Evolutionary conservation across 345 rosid species (phyloP).

Genomic region (Diplotaxis tenuifolia): DNA sequence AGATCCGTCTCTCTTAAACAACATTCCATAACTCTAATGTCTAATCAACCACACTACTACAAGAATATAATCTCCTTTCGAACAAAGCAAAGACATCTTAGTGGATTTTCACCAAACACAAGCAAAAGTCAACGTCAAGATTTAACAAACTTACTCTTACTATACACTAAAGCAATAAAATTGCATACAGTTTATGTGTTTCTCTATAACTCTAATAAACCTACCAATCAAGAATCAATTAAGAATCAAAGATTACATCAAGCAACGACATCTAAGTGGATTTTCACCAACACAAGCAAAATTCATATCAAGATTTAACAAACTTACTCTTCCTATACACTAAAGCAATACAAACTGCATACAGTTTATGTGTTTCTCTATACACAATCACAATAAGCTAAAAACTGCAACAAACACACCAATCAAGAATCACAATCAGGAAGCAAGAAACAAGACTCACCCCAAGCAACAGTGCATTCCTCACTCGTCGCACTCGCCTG

Average conservation of each 20-base stretch:
- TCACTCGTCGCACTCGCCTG: slow-evolving; percentile 93
- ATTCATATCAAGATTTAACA: background rate
- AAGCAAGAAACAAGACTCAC: slow-evolving; percentile 55
- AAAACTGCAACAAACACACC: background rate
- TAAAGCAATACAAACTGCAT: background rate
- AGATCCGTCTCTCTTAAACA: too few species aligned
- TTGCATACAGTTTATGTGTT: background rate
- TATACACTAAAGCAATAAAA: background rate
- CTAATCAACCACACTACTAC: too few species aligned
- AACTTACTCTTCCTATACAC: background rate
- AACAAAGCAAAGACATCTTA: background rate
- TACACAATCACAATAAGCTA: too few species aligned
- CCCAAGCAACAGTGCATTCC: slow-evolving; percentile 99
- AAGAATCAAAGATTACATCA: background rate
- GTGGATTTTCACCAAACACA: background rate
- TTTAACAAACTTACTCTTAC: background rate
- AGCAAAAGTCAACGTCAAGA: background rate
- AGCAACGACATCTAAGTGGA: background rate
- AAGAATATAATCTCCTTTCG: background rate
- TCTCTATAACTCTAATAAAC: background rate
- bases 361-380: background rate
- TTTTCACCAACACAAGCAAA: background rate
- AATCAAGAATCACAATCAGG: background rate
- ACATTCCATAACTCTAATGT: background rate
- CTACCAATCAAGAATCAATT: background rate